Evolutionary conservation across 1,284 basidiomycete species (phyloP), one percentile per base, ranked within the genome.

Genomic region (Melampsora larici-populina): DNA sequence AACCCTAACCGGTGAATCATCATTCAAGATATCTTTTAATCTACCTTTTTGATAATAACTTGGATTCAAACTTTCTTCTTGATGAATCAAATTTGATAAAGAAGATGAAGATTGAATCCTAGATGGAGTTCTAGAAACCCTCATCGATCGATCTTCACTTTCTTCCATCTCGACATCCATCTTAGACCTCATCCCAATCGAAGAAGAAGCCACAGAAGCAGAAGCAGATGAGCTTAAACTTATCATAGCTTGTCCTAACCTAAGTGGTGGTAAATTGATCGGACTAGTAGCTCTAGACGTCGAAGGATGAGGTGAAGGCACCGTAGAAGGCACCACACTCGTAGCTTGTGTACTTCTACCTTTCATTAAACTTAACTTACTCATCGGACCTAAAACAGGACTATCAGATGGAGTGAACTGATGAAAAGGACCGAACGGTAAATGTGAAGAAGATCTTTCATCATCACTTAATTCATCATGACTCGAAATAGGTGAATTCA

Each of bases 341-440:
- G 74, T 55, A 13, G 33, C 29, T 64, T 64, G 63, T 15, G 63
- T 31, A 36, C 7, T 31, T 36, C 29, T 7, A 26, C 29, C 26
- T 60, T 60, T 64, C 60, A 92, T 87, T 84, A 91, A 89, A 81
- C 88, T 88, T 78, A 89, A 87, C 49, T 66, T 90, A 76, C 90
- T 88, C 83, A 96, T 86, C 4, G 92, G 90, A 0, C 90, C 91
- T 24, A 94, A 87, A 84, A 94, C 93, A 0, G 93, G 93, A 79
- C 89, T 91, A 0, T 91, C 91, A n/a, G 84, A 84, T 1, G 84
- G 83, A 36, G 18, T 43, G 36, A 72, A 63, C n/a, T 64, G 71
- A 74, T 11, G 49, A n/a, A 31, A 58, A 18, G 70, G 33, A 33
- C 8, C 15, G 15, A 17, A 21, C 18, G 48, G 63, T 65, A 11